Conservation (phyloP, 148 eudicot genomes). For the Chenopodium suecicum region DNA sequence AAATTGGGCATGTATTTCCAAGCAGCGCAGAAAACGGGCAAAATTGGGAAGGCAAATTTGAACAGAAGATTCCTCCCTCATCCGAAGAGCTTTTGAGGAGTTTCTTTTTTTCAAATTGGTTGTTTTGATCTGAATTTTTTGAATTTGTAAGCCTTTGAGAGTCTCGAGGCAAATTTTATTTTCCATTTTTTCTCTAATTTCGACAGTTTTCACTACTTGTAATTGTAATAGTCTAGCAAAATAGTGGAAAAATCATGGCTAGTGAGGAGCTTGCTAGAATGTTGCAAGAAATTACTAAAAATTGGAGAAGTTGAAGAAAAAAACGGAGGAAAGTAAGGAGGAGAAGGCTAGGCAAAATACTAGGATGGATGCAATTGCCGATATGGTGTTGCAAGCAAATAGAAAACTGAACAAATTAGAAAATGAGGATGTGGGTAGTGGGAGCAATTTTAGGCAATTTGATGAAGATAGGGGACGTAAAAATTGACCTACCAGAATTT, state of each 20-base stretch:
- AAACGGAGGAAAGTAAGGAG: background rate
- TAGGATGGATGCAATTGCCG: background rate
- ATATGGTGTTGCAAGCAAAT: background rate
- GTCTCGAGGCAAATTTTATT: too few species aligned
- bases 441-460: background rate
- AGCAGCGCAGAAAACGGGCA: too few species aligned
- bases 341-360: background rate
- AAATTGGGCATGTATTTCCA: too few species aligned
- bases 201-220: background rate
- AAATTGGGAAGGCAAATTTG: too few species aligned
- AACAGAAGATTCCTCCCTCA: too few species aligned
- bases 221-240: background rate
- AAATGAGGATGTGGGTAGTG: background rate
- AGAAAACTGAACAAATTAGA: background rate
- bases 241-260: background rate
- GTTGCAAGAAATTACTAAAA: background rate
- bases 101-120: too few species aligned
- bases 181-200: too few species aligned
- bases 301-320: background rate
- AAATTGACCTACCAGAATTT: background rate
- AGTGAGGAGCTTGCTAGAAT: background rate
- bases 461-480: background rate
- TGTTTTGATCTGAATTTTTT: too few species aligned
- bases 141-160: too few species aligned
- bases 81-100: too few species aligned